Base-by-base conservation (phyloP, 768 basidiomycete species). In the Calocera viscosa region DNA sequence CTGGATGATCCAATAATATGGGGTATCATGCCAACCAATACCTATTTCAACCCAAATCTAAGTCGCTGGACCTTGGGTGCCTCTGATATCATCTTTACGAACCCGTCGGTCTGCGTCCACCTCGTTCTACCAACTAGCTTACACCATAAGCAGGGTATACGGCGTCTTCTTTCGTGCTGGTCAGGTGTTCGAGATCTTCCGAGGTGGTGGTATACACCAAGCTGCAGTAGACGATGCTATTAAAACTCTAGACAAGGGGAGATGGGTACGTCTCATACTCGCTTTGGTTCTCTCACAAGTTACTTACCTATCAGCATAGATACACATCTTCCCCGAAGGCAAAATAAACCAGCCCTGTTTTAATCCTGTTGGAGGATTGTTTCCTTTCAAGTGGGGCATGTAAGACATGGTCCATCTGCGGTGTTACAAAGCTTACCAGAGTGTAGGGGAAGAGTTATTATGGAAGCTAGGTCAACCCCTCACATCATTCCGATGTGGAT, bases 351-450 rank as follows among this genome's bases (percentile, higher is more conserved):
- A 92, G 73, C 83, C 68, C 19, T 71, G 68, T 10, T 67, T 69
- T 47, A 69, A 75, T 70, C 70, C 75, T 53, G 68, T 66, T 38
- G 69, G 75, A 66, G 70, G 76, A 7, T 76, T 96, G 64, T 81
- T 86, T 7, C 80, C 90, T 60, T 95, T 96, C 77, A 96, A 94
- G 79, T 97, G 94, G 94, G 94, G 94, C 67, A 79, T 94, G 93
- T 94, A 74, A 76, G 93, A 86, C 5, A 43, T 41, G 68, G 33
- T 64, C 16, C 39, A 39, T 64, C 30, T 28, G 40, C 30, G 34
- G 17, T 63, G 39, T 67, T 65, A 26, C 26, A 49, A 49, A 30
- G 11, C 22, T 53, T 11, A 30, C 49, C 26, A 67, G 53, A 64
- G 38, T 66, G 39, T 72, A 94, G 92, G 30, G 91, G 90, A 40